Evolutionary conservation across 1,139 yeast genomes (phyloP).

Genomic region (Pichia sp.): DNA sequence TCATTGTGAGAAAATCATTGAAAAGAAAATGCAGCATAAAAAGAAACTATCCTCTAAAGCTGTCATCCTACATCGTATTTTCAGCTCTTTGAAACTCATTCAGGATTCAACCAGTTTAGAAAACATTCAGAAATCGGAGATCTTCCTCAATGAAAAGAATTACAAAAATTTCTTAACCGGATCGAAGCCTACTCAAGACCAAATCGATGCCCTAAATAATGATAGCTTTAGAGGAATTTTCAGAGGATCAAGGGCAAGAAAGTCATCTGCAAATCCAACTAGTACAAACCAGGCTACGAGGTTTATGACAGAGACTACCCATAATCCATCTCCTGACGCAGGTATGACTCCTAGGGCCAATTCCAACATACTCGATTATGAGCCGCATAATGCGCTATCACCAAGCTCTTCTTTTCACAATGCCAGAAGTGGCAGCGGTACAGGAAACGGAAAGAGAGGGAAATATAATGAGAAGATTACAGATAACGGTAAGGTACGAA

Average conservation of each 20-base stretch:
- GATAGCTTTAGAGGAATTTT: conserved; percentile 21
- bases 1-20: conserved; percentile 71
- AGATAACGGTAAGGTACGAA: conserved; percentile 38
- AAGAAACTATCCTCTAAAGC: conserved; percentile 72
- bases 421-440: conserved; percentile 2
- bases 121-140: conserved; percentile 29
- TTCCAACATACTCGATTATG: conserved; percentile 1
- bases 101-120: conserved; percentile 67
- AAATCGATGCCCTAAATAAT: conserved; percentile 19
- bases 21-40: conserved; percentile 58
- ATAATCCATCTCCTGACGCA: too few species aligned
- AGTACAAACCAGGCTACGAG: too few species aligned
- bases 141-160: conserved; percentile 28
- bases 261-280: too few species aligned
- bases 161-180: conserved; percentile 27
- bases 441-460: conserved; percentile 17
- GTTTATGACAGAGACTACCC: too few species aligned
- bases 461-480: conserved; percentile 34
- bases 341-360: conserved; percentile 5
- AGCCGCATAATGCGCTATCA: neutral
- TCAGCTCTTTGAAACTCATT: conserved; percentile 64
- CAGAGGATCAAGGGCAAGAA: conserved; percentile 12
- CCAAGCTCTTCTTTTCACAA: neutral
- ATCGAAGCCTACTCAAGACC: conserved; percentile 20
- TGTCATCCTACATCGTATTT: conserved; percentile 66